phyloP scores from a whole-genome alignment of 768 basidiomycete genomes.

The Psilocybe cubensis region DNA sequence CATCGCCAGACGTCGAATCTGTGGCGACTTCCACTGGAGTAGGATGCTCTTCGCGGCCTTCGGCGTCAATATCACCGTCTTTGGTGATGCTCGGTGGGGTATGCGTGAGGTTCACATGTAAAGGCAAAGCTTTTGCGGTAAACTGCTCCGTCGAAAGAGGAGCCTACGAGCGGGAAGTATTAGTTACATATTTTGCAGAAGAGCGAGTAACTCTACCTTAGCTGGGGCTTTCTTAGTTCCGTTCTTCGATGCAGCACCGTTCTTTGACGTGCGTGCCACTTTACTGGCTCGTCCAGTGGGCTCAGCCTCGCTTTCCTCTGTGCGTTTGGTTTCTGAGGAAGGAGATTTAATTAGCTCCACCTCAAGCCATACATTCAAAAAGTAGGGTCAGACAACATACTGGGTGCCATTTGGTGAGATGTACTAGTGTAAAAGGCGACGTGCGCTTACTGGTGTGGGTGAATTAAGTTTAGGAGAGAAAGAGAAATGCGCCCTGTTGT shows the following conservation, averaged over 20 bases:
- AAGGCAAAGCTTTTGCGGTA: slow-evolving; percentile 66
- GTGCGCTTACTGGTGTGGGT: neutral
- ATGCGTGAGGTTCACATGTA: slow-evolving; percentile 71
- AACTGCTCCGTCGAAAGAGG: slow-evolving; percentile 54
- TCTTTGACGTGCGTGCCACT: slow-evolving; percentile 16
- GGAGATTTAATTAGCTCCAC: neutral
- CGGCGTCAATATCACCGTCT: slow-evolving; percentile 15
- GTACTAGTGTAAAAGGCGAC: neutral
- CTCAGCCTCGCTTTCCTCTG: slow-evolving; percentile 11
- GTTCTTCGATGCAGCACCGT: slow-evolving; percentile 6
- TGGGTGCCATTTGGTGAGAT: slow-evolving; percentile 11
- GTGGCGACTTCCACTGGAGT: neutral
- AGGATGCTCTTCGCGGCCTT: slow-evolving; percentile 14
- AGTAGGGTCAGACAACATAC: neutral
- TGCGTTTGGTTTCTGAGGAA: slow-evolving; percentile 16
- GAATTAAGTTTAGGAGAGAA: neutral
- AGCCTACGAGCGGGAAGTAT: slow-evolving; percentile 32
- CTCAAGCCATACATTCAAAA: neutral
- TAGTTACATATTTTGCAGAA: slow-evolving; percentile 6
- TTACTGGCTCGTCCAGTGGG: slow-evolving; percentile 13
- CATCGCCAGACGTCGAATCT: slow-evolving; percentile 54
- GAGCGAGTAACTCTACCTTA: slow-evolving; percentile 42
- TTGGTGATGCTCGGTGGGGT: slow-evolving; percentile 51
- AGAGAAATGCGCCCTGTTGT: neutral
- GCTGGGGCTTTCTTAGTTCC: slow-evolving; percentile 23